Evolutionary conservation across 2,329 filamentous ascomycete genomes (phyloP).

Genomic region (Fusarium drepaniforme): DNA sequence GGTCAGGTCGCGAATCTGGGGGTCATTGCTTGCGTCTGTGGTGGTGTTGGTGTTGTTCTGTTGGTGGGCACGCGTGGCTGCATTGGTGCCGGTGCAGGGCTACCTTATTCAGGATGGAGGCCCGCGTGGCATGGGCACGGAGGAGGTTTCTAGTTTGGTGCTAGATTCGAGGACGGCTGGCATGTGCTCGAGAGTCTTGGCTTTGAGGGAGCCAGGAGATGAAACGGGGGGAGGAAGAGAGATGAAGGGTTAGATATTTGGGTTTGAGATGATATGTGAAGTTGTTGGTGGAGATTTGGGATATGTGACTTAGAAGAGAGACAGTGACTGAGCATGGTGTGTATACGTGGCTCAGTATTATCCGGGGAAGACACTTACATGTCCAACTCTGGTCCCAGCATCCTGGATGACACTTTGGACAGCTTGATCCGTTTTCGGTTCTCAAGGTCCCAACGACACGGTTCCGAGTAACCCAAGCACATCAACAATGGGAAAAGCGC

Average conservation of each 20-base stretch:
- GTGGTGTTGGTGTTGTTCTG: background rate
- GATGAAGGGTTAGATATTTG: background rate
- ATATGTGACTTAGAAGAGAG: background rate
- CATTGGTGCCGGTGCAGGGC: constrained; percentile 18
- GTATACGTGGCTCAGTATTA: background rate
- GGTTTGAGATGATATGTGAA: constrained; percentile 8
- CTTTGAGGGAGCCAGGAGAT: constrained; percentile 6
- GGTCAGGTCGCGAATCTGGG: constrained; percentile 3
- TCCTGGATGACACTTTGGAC: constrained; percentile 7
- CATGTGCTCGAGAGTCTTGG: constrained; percentile 10
- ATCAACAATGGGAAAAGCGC: background rate
- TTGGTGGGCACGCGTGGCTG: constrained; percentile 28
- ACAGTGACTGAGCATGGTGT: background rate
- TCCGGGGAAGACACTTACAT: background rate
- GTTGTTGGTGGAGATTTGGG: constrained; percentile 1
- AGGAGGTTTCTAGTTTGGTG: constrained; percentile 26
- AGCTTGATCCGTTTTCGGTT: background rate
- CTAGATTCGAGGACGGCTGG: background rate
- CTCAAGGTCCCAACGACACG: constrained; percentile 6
- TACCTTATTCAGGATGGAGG: constrained; percentile 26
- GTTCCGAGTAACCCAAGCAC: constrained; percentile 1
- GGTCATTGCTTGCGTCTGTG: background rate
- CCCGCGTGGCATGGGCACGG: constrained; percentile 31
- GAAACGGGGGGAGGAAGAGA: constrained; percentile 3
- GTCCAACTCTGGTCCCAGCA: constrained; percentile 9